Evolutionary conservation across 495 filamentous ascomycete species (phyloP), one percentile per base, ranked within the genome.

Genomic region (Penicillium maclennaniae): DNA sequence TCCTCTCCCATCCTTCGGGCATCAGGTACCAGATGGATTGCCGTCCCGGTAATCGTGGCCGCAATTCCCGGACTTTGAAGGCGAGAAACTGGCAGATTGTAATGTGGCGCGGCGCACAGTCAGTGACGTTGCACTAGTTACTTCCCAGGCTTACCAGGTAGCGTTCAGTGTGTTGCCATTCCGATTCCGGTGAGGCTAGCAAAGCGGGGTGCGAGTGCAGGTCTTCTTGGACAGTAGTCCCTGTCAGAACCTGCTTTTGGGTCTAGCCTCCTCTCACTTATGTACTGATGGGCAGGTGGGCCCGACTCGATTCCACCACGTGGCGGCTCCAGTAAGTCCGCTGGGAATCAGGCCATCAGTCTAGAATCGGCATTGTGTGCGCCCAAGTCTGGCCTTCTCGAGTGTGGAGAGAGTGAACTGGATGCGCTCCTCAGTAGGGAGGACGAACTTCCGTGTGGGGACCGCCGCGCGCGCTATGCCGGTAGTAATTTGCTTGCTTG

Each of bases 391-490:
- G 48, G 31, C 58, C 58, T 8, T 58, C 55, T 6, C 38, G 40
- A 4, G 56, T 53, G 12, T 59, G 59, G 23, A 50, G 27, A 9
- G 49, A 38, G 28, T 65, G 46, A 69, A 55, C 12, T 55, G 43
- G 23, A 54, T 7, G 3, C 44, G 36, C 26, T 56, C 48, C 48
- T 60, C 47, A 48, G 67, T 59, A 38, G 62, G 55, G 36, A 69
- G 50, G 46, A 60, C 49, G 54, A 62, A 54, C 59, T 60, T 69
- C 26, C 62, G 55, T 17, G 66, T 68, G 58, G 64, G 61, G 51
- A 50, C 52, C 45, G 60, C 63, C 43, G 63, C 41, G 51, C 57
- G 49, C 37, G 50, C 45, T 51, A 57, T 59, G 21, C 31, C 36
- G 53, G 44, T 25, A 40, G 47, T n/a, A 45, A 7, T 10, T 3